Evolutionary conservation across 805 yeast species (phyloP), one percentile per base, ranked within the genome.

Genomic region (Wickerhamiella alocasiicola): DNA sequence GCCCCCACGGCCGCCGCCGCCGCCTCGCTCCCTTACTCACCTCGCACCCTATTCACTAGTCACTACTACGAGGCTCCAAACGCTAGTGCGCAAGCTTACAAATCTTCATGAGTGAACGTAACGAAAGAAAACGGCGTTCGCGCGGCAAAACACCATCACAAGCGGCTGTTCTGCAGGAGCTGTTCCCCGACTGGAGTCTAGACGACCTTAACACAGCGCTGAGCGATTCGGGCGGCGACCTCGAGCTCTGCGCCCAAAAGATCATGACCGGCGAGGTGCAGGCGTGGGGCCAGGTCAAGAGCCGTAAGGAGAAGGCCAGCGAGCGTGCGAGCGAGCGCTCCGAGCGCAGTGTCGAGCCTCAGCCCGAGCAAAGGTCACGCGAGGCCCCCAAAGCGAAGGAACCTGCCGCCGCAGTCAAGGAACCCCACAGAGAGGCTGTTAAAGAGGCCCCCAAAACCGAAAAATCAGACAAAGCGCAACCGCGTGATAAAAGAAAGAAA

Each of bases 111-210:
- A 30, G 36, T 29, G 36, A 38, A 23, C 39, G 39, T 36, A 35
- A 41, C 26, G 44, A 41, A 28, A 41, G 31, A 30, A 29, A 23
- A 24, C 39, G 44, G 34, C 39, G 42, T 34, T 15, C 39, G 27
- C 36, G 41, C 34, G 24, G 33, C 9, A 36, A 36, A 20, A 27
- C 48, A 51, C 44, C 52, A 51, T 42, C 36, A 48, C 25, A 25
- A 48, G 27, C 47, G 71, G 57, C 65, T 73, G 41, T 73, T 81
- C 71, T 88, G 51, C 61, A 69, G 38, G 97, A 88, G 62, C 69
- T 91, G 67, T 87, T 91, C 65, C 94, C 96, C 32, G 95, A 82
- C 57, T 91, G 98, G 98, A 72, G 81, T 36, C 67, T 71, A 41
- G 94, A 81, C 21, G 98, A 91, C 57, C 74, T 91, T 56, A 63